These are phyloP conservation scores for Candida nonsorbophila DNA, from an alignment of 805 yeast genomes.

Conservation along the genomic window DNA sequence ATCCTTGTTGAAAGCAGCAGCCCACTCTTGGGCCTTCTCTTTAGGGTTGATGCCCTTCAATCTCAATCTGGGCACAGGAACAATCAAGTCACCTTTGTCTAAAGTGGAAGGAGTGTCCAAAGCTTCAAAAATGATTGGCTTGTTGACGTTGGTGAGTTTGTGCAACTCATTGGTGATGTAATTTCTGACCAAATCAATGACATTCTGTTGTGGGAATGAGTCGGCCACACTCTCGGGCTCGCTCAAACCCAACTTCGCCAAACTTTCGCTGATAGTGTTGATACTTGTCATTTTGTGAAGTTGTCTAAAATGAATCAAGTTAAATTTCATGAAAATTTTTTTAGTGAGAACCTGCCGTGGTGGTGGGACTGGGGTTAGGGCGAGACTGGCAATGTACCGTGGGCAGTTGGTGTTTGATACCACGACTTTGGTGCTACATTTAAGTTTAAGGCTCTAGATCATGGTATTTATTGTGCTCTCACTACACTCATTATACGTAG, in stretches of 20 bases:
- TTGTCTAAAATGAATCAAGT: too few relatives aligned
- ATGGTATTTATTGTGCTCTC: too few relatives aligned
- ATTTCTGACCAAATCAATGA: conserved; percentile 84
- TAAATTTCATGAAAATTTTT: too few relatives aligned
- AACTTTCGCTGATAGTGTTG: conserved; percentile 27
- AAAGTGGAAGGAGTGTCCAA: conserved; percentile 81
- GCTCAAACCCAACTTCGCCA: conserved; percentile 30
- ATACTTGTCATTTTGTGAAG: conserved; percentile 9
- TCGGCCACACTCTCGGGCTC: conserved; percentile 46
- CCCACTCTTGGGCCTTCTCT: conserved; percentile 71
- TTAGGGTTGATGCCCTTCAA: conserved; percentile 78
- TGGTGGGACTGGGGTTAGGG: too few relatives aligned
- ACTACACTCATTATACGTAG: too few relatives aligned
- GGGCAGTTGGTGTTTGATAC: too few relatives aligned
- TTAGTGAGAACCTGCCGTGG: too few relatives aligned
- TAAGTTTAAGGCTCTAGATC: too few relatives aligned
- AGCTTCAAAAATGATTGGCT: conserved; percentile 68
- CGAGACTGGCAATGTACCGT: too few relatives aligned
- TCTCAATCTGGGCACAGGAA: conserved; percentile 83
- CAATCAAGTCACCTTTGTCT: conserved; percentile 88
- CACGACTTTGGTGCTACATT: too few relatives aligned
- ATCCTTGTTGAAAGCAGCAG: conserved; percentile 68
- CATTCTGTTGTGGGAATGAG: conserved; percentile 73
- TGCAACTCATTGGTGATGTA: conserved; percentile 78
- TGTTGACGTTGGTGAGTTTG: conserved; percentile 66